These are phyloP conservation scores for Plenodomus biglobosus DNA, from an alignment of 2,329 filamentous ascomycete genomes.

Conservation along the genomic window DNA sequence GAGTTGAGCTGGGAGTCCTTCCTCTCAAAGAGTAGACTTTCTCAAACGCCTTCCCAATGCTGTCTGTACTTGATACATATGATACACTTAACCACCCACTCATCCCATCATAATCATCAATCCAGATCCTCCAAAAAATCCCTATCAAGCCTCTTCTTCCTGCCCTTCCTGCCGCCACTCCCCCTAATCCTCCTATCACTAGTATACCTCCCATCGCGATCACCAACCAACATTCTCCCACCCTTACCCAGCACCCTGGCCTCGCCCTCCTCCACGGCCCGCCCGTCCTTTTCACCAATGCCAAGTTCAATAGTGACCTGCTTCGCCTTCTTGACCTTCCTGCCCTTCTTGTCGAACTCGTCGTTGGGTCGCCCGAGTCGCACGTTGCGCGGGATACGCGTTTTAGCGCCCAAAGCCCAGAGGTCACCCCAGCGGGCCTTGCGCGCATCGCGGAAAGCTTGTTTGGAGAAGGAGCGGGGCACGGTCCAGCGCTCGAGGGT, in stretches of 20 bases:
- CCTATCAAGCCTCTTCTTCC: slow-evolving; percentile 28
- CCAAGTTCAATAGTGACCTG: slow-evolving; percentile 35
- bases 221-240: slow-evolving; percentile 31
- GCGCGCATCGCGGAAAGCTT: slow-evolving; percentile 87
- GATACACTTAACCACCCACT: neutral
- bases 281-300: slow-evolving; percentile 27
- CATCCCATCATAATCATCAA: neutral
- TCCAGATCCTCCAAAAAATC: slow-evolving; percentile 22
- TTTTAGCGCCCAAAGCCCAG: slow-evolving; percentile 95
- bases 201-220: slow-evolving; percentile 33
- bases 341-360: slow-evolving; percentile 46
- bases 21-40: neutral
- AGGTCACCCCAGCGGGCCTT: slow-evolving; percentile 91
- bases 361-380: slow-evolving; percentile 57
- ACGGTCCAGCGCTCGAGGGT: slow-evolving; percentile 93
- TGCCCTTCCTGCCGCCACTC: slow-evolving; percentile 45
- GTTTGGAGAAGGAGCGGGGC: slow-evolving; percentile 74
- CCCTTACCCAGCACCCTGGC: slow-evolving; percentile 15
- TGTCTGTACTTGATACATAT: neutral
- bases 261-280: slow-evolving; percentile 22
- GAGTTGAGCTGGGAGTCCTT: neutral
- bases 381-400: slow-evolving; percentile 63
- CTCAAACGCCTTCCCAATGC: neutral
- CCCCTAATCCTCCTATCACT: slow-evolving; percentile 42
- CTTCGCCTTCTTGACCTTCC: slow-evolving; percentile 36